Evolutionary conservation across 768 basidiomycete genomes (phyloP), one percentile per base, ranked within the genome.

Genomic region (Boletus patriciae): DNA sequence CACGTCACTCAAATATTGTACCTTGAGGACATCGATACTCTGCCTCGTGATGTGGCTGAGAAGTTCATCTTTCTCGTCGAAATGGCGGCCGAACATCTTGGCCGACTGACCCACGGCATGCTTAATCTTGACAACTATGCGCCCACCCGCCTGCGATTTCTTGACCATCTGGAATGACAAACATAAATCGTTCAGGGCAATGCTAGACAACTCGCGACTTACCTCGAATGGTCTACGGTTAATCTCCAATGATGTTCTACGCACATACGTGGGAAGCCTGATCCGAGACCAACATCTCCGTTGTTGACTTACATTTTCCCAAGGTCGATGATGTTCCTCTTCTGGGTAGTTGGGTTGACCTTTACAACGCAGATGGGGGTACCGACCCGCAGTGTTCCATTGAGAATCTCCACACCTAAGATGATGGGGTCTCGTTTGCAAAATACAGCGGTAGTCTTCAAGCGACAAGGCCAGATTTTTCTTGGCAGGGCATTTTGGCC

Each of bases 111-210:
- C 94, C 12, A 95, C 88, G 4, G 94, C 95, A 71, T 96, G 91
- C 72, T 98, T 97, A 58, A 98, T 98, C 81, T 98, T 99, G 64
- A 98, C 91, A 0, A 97, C 96, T 15, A 98, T 94, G 67, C 97
- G 96, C 46, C 83, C 95, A 65, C 94, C 96, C n/a, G 92, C 86
- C 72, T 98, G 94, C 3, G 86, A 79, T 74, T 92, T 95, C 78
- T 97, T 98, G 64, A 98, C 83, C 25, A 92, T 78, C 91, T 93
- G 64, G 19, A 66, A 47, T n/a, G 29, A 27, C 52, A 50, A 50
- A 49, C n/a, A 31, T 55, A 18, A 13, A 21, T 46, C 27, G 43
- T 42, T 11, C n/a, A 6, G 25, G 47, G 15, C 21, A 44, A 44
- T 3, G 23, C 27, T 1, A 52, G 27, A 34, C 18, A 5, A 33